A percentile compares a stretch with the other conserved stretches of the same genome.
phyloP scores from a whole-genome alignment of 2,329 filamentous ascomycete species.

The Hypoxylon sp. region DNA sequence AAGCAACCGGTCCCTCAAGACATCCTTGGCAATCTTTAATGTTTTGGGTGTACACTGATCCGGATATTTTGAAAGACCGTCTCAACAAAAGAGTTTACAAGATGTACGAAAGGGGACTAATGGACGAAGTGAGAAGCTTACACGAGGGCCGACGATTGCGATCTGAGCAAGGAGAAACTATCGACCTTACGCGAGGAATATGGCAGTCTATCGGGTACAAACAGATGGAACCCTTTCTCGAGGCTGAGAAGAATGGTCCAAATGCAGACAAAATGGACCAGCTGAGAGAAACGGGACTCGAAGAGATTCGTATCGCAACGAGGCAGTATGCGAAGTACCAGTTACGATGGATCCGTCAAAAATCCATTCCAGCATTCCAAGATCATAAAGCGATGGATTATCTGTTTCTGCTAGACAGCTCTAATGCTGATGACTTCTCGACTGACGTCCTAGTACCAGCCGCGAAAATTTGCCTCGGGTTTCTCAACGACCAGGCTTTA shows the following conservation, averaged over 20 bases:
- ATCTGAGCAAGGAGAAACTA: slow-evolving; percentile 54
- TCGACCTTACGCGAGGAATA: slow-evolving; percentile 84
- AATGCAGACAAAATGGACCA: slow-evolving; percentile 56
- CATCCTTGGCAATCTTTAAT: slow-evolving; percentile 68
- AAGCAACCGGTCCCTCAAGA: slow-evolving; percentile 33
- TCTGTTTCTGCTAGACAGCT: slow-evolving; percentile 84
- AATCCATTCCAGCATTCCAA: slow-evolving; percentile 75
- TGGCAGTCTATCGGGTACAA: slow-evolving; percentile 98
- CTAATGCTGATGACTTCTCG: slow-evolving; percentile 69
- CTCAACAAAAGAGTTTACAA: slow-evolving; percentile 81
- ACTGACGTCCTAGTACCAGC: slow-evolving; percentile 72
- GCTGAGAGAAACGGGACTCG: slow-evolving; percentile 68
- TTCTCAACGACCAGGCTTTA: slow-evolving; percentile 66
- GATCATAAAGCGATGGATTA: slow-evolving; percentile 62
- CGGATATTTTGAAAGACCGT: slow-evolving; percentile 71
- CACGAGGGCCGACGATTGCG: slow-evolving; percentile 51
- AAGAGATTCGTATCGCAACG: slow-evolving; percentile 82
- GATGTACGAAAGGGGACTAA: slow-evolving; percentile 72
- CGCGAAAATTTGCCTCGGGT: slow-evolving; percentile 65
- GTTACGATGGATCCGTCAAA: slow-evolving; percentile 84
- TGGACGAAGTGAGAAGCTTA: slow-evolving; percentile 59
- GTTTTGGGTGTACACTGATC: slow-evolving; percentile 86
- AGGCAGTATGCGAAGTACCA: slow-evolving; percentile 89
- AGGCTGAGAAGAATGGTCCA: slow-evolving; percentile 50
- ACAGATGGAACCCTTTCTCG: slow-evolving; percentile 80